Evolutionary conservation across 805 yeast genomes (phyloP), one percentile per base, ranked within the genome.

Genomic region (Suhomyces tanzawaensis): DNA sequence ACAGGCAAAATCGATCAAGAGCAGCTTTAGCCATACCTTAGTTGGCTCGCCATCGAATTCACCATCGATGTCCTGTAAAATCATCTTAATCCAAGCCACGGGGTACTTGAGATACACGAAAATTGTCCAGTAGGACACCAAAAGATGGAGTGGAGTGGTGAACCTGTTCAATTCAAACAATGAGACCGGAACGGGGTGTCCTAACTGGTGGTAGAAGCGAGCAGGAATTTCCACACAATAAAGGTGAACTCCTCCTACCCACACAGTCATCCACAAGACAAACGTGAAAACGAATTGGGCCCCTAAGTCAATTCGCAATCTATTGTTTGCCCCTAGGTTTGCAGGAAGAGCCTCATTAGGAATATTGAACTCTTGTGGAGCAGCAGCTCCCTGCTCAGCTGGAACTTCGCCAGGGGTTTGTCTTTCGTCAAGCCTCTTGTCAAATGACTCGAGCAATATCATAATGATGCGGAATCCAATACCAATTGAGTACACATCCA

Each of bases 81-180:
- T 9, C 13, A 24, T 9, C 13, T 12, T 22, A 1, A 23, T 2
- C 3, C 14, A 7, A 4, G 11, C 16, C 17, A 23, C 18, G 4
- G 34, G 11, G 19, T 33, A 33, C 16, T 25, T 19, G 7, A 38
- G 32, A 29, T 41, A 44, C 19, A 57, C 54, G 15, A 54, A 34
- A 1, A 55, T 19, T 1, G 60, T 54, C 52, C 53, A 56, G 29
- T 47, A 37, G 12, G 51, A 44, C 1, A 46, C 48, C 17, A 52
- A 19, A 25, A 49, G 37, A 34, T 56, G 59, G 12, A 52, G 3
- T 3, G 36, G 33, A 23, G 40, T 11, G 7, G 36, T 14, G n/a
- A 3, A 13, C 13, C 12, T 23, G 23, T 32, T 23, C 4, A 32
- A 15, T 27, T 21, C 21, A 5, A 24, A n/a, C 6, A 8, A 5